Evolutionary conservation across 768 basidiomycete genomes (phyloP).

Genomic region (Scleroderma citrinum): DNA sequence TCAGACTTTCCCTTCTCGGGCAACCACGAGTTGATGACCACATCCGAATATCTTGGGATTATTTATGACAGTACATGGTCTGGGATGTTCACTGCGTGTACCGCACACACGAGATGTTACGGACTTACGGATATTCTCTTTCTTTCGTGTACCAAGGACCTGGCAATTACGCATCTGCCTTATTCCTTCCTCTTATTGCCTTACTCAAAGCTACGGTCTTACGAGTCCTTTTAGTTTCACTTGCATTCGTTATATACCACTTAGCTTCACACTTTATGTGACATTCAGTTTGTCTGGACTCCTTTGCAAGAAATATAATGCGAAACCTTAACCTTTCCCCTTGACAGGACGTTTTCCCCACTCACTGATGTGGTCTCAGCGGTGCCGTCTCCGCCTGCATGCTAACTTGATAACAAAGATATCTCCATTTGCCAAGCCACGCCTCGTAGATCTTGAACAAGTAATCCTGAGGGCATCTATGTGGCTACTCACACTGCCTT

Average conservation of each 20-base stretch:
- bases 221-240: constrained; percentile 21
- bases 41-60: constrained; percentile 18
- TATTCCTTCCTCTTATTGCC: constrained; percentile 2
- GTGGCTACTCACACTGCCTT: no score
- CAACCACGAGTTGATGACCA: constrained; percentile 21
- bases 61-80: constrained; percentile 18
- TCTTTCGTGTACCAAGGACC: constrained; percentile 18
- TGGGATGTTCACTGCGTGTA: constrained; percentile 3
- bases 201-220: constrained; percentile 11
- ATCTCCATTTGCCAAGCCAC: no score
- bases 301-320: background rate
- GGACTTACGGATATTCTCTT: constrained; percentile 23
- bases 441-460: no score
- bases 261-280: background rate
- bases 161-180: constrained; percentile 9
- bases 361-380: no score
- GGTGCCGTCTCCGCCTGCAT: no score
- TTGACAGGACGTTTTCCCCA: no score
- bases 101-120: constrained; percentile 2
- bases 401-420: no score
- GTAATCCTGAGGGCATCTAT: no score
- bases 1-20: constrained; percentile 3
- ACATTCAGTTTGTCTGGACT: constrained; percentile 4
- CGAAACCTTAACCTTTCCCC: background rate
- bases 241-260: constrained; percentile 8